Evolutionary conservation across 192 early-diverging fungal species (phyloP).

Genomic region (Neocallimastix lanati): DNA sequence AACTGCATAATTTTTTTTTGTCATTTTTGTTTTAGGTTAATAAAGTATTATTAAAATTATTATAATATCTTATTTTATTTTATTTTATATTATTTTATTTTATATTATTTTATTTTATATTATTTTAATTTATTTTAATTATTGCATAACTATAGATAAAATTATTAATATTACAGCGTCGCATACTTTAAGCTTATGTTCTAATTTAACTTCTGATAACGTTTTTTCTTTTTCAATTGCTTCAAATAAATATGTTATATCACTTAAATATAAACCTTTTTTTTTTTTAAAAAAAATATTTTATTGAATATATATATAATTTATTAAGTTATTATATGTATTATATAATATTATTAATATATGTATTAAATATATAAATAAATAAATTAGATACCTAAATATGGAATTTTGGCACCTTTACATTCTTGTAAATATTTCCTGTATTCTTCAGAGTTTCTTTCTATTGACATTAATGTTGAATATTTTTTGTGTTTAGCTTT

Average conservation of each 20-base stretch:
- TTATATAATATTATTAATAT: too few species aligned
- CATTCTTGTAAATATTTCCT: background rate
- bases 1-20: background rate
- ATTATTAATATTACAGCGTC: too few species aligned
- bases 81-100: too few species aligned
- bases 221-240: background rate
- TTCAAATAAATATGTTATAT: background rate
- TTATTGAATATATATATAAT: too few species aligned
- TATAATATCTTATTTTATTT: too few species aligned
- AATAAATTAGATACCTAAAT: background rate
- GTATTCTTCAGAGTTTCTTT: background rate
- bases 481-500: background rate
- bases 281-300: background rate
- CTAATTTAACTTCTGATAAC: background rate
- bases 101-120: too few species aligned
- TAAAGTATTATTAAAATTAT: background rate
- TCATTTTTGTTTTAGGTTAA: too few species aligned
- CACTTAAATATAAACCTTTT: background rate
- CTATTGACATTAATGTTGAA: background rate
- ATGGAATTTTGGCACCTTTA: background rate
- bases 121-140: too few species aligned
- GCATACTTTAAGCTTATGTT: background rate
- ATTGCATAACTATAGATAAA: too few species aligned
- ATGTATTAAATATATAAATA: too few species aligned
- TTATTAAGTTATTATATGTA: too few species aligned